Conservation (phyloP, 2,329 filamentous ascomycete species). For the Cordyceps militaris region DNA sequence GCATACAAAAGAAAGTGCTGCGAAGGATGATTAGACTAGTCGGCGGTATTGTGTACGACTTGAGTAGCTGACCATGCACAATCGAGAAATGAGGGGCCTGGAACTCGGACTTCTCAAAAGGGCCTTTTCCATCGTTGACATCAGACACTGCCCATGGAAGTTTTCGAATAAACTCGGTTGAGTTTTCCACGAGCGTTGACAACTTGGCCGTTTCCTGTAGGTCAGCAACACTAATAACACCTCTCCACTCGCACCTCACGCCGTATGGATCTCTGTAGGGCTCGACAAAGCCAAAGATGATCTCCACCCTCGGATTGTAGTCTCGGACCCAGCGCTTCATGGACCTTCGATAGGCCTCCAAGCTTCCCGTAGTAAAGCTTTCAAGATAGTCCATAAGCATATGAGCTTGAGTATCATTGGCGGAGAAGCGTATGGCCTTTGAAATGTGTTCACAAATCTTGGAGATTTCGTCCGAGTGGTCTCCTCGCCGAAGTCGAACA, state of each 20-base stretch:
- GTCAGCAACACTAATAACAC: background rate
- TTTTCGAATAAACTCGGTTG: background rate
- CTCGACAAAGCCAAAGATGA: background rate
- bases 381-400: background rate
- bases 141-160: background rate
- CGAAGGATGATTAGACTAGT: background rate
- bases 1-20: background rate
- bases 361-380: background rate
- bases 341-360: background rate
- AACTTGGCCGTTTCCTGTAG: constrained; percentile 25
- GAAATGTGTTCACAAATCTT: background rate
- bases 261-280: background rate
- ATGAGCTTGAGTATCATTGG: background rate
- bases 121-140: background rate
- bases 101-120: background rate
- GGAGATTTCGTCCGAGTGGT: background rate
- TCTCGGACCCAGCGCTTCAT: background rate
- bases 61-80: background rate
- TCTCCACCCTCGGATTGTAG: background rate
- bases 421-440: background rate
- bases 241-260: background rate
- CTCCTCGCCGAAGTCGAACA: background rate
- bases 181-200: background rate
- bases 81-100: background rate
- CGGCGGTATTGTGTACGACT: background rate